Base-by-base conservation (phyloP, 495 filamentous ascomycete species). In the Rhypophila decipiens region DNA sequence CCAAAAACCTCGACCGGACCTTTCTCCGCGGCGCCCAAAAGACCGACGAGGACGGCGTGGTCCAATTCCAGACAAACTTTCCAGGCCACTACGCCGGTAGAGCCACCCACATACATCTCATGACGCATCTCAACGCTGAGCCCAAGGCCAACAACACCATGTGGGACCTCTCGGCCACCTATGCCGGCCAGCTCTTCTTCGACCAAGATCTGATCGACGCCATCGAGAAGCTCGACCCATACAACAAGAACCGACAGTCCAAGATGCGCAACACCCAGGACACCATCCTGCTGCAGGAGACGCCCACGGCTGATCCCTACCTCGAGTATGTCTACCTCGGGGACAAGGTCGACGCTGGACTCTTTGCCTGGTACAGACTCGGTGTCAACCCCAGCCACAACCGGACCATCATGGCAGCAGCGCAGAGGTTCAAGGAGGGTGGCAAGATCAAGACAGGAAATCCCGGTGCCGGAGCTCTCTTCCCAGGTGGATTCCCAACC, bases 161-260 rank as follows among this genome's bases (percentile, higher is more conserved):
- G 35, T 2, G 5, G 8, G 74, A 73, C 31, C 59, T 61, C 17
- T 67, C 52, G 4, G 60, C 76, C 40, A 64, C 68, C 15, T 77
- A 86, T 57, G 67, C 83, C 42, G 66, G 80, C 48, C 80, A 85
- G 61, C 51, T 85, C 8, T 86, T 80, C 73, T 86, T 76, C 61
- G 76, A 78, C 46, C 73, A 85, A 55, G 69, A 68, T 20, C 71
- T 84, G 18, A 72, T 78, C 49, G 60, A 53, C 12, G 70, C 68
- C 31, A 76, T 86, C 37, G 76, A 81, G 53, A 60, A 64, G 15
- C 71, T 64, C 4, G 65, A 63, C 39, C 79, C 77, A 0, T 85
- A 85, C 53, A 74, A 43, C 44, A 67, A 59, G 36, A 84, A 84
- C 69, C 74, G 64, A 0, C 71, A 77, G 42, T 24, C 34, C 0